phyloP scores from a whole-genome alignment of 257 asterid genomes.

The Linderniella brevidens region DNA sequence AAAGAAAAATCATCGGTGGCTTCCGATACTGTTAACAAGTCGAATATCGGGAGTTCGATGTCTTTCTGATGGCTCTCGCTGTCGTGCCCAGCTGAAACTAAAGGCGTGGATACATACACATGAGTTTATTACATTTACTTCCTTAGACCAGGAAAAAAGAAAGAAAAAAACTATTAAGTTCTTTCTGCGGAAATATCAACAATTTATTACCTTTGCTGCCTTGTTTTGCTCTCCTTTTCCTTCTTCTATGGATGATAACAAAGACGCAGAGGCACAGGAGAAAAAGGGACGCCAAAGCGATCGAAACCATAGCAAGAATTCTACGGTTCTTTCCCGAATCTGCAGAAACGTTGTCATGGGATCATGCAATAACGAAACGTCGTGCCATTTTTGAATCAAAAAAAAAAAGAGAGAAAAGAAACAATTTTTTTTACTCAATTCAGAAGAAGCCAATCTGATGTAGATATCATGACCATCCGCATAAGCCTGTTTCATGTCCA shows the following conservation, averaged over 20 bases:
- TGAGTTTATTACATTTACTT: not conserved
- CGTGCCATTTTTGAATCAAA: not conserved
- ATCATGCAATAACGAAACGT: no score
- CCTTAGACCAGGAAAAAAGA: conserved; percentile 7
- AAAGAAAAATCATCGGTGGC: conserved; percentile 52
- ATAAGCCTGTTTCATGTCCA: conserved; percentile 74
- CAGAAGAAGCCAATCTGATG: conserved; percentile 44
- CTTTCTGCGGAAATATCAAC: no score
- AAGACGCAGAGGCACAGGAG: no score
- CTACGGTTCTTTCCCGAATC: no score
- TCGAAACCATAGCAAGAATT: no score
- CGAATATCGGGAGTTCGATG: conserved; percentile 53
- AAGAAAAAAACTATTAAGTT: no score
- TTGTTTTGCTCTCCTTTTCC: no score
- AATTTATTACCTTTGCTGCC: no score
- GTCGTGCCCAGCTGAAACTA: conserved; percentile 18
- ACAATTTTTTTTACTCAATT: conserved; percentile 32
- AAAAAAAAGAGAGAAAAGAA: not conserved
- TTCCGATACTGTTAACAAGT: conserved; percentile 22
- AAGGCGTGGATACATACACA: no score
- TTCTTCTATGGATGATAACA: no score
- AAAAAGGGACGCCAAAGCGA: no score
- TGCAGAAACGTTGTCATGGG: no score
- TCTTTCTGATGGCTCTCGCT: conserved; percentile 22
- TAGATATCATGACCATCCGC: conserved; percentile 53